These are phyloP conservation scores for Tremella mesenterica DNA, from an alignment of 768 basidiomycete genomes.

Conservation along the genomic window DNA sequence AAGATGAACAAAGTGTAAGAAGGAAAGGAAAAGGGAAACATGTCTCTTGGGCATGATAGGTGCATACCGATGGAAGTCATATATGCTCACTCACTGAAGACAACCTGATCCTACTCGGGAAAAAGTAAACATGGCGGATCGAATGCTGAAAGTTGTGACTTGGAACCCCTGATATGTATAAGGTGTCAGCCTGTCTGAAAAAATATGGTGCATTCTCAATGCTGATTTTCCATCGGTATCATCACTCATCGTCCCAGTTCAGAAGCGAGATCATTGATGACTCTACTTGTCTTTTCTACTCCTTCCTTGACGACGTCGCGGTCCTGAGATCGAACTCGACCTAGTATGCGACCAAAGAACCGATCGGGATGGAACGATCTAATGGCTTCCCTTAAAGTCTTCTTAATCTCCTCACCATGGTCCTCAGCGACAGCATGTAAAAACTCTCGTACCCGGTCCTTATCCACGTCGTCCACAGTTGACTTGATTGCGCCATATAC, in stretches of 20 bases:
- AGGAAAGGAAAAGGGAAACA: no score
- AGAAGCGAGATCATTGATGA: slow-evolving; percentile 37
- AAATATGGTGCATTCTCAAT: not conserved
- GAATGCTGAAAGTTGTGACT: no score
- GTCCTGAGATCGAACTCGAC: slow-evolving; percentile 30
- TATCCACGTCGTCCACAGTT: slow-evolving; percentile 10
- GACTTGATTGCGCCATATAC: slow-evolving; percentile 15
- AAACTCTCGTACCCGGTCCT: slow-evolving; percentile 26
- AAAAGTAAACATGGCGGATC: no score
- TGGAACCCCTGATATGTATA: slow-evolving; percentile 1
- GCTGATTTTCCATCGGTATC: no score
- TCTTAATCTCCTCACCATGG: slow-evolving; percentile 48
- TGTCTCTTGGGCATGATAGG: no score
- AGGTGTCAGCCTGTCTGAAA: not conserved
- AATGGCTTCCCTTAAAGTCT: slow-evolving; percentile 55
- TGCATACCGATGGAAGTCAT: no score
- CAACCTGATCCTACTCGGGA: no score
- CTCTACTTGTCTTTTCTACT: slow-evolving; percentile 34
- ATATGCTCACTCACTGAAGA: no score
- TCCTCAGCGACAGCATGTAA: slow-evolving; percentile 25
- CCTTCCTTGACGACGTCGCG: slow-evolving; percentile 39
- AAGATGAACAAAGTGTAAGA: no score
- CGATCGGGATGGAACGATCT: slow-evolving; percentile 47
- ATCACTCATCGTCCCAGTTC: slow-evolving; percentile 9
- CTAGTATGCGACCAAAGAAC: slow-evolving; percentile 36